Conservation (phyloP, 1,284 basidiomycete species). For the Apiotrichum gamsii region DNA sequence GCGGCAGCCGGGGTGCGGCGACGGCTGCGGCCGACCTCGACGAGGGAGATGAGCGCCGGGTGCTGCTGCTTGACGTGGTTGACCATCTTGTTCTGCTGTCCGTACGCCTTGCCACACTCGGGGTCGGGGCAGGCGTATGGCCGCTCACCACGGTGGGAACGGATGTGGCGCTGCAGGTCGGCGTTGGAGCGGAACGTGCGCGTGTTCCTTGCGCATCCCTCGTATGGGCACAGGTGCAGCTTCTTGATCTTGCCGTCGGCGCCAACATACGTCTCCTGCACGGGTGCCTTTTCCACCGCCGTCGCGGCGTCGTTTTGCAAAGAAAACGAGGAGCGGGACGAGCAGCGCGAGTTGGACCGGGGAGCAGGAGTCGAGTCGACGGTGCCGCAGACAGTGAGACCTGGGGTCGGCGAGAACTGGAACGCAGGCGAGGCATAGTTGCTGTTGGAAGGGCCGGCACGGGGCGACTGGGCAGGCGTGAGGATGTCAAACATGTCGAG, state of each 20-base stretch:
- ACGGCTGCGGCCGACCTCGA: constrained; percentile 13
- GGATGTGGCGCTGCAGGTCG: constrained; percentile 22
- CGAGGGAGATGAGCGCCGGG: constrained; percentile 7
- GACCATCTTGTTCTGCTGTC: constrained; percentile 23
- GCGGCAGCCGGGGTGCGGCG: constrained; percentile 4
- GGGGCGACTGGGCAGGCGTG: constrained; percentile 3
- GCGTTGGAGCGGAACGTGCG: constrained; percentile 23
- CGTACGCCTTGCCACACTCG: constrained; percentile 19
- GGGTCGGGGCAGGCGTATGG: constrained; percentile 14
- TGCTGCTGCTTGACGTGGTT: constrained; percentile 22
- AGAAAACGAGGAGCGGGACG: constrained; percentile 13
- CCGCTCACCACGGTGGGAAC: constrained; percentile 16
- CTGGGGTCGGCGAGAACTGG: constrained; percentile 16
- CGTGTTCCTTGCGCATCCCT: constrained; percentile 9
- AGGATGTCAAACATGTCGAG: constrained; percentile 11
- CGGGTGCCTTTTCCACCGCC: too few relatives aligned
- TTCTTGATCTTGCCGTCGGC: constrained; percentile 11
- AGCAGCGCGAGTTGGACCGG: constrained; percentile 15
- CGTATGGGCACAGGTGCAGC: constrained; percentile 16
- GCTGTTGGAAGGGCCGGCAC: constrained; percentile 1
- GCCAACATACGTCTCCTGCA: background rate
- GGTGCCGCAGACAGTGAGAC: constrained; percentile 11
- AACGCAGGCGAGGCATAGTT: constrained; percentile 14
- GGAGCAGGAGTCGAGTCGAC: constrained; percentile 12
- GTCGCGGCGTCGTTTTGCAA: background rate